Conservation (phyloP, 805 yeast genomes). For the Metschnikowia vanudenii region DNA sequence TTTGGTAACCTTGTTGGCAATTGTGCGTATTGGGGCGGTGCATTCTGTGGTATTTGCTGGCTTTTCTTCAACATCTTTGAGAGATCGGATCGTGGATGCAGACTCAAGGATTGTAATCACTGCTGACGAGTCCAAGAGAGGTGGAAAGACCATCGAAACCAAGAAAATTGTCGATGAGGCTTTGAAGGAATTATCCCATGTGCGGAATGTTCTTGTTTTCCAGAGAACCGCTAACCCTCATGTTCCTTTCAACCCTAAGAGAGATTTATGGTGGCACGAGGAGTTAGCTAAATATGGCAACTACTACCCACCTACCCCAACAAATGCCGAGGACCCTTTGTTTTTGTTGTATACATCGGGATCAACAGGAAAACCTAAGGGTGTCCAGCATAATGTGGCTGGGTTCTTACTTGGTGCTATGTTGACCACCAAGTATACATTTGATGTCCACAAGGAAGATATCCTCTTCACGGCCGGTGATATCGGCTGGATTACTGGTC, state of each 20-base stretch:
- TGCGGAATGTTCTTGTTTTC: conserved; percentile 81
- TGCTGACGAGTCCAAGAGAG: conserved; percentile 93
- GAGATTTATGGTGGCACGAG: conserved; percentile 97
- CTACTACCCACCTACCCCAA: conserved; percentile 84
- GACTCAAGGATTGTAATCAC: conserved; percentile 84
- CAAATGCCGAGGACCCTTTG: conserved; percentile 89
- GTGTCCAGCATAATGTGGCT: conserved; percentile 92
- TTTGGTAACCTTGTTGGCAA: conserved; percentile 88
- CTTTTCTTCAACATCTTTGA: conserved; percentile 87
- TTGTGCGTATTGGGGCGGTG: conserved; percentile 90
- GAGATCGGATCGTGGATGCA: conserved; percentile 89
- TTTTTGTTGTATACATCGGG: conserved; percentile 97
- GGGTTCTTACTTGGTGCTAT: conserved; percentile 94
- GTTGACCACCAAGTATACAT: conserved; percentile 86
- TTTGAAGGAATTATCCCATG: conserved; percentile 67
- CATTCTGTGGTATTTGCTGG: conserved; percentile 98
- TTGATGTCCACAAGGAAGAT: conserved; percentile 88
- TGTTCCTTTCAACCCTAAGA: conserved; percentile 69
- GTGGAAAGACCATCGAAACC: conserved; percentile 89
- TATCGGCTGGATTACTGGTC: conserved; percentile 99
- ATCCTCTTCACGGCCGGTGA: conserved; percentile 95
- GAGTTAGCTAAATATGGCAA: conserved; percentile 77
- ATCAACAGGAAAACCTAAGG: conserved; percentile 98
- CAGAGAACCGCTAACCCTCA: conserved; percentile 79
- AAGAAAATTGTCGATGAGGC: conserved; percentile 97